Base-by-base conservation (phyloP, 2,329 filamentous ascomycete genomes). In the Nannizzia gypsea region DNA sequence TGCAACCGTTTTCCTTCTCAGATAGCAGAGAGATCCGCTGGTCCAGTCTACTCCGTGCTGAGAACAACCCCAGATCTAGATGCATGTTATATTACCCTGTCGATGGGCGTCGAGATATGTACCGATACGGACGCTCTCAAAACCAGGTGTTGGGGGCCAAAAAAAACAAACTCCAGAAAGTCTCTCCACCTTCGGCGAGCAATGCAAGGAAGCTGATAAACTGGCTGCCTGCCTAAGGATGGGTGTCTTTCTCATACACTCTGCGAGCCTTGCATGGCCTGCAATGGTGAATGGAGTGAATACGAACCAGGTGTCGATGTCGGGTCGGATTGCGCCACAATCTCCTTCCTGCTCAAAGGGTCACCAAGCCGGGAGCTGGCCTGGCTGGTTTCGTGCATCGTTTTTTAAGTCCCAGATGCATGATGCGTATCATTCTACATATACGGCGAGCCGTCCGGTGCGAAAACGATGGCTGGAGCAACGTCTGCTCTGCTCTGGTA, bases 311-410 rank as follows among this genome's bases (percentile, higher is more conserved):
- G 44, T 50, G 44, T 24, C 22, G 44, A 50, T 24, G 20, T 34
- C 31, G n/a, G n/a, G n/a, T 28, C 44, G 44, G 22, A 50, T 50
- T 50, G 44, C 44, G 44, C 44, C 44, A 50, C 44, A 50, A 8
- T 50, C 9, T 46, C 42, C 24, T 26, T 4, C 13, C 44, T 36
- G 31, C 31, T 36, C 31, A 36, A 24, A n/a, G 42, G 22, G 42
- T 46, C 42, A 17, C 20, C 20, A 50, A 50, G 26, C 44, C 44
- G 3, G 44, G 20, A 50, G 44, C 44, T 50, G 44, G 44, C 44
- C 44, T 50, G 44, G 44, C 44, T 50, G 44, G 44, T 50, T 50
- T 50, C 44, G 44, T 50, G 44, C 44, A 50, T 50, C 38, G n/a
- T 24, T 36, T n/a, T 36, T 36, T 13, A 24, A 50, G 44, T 50